phyloP scores from a whole-genome alignment of 805 yeast genomes.

The Starmerella bacillaris region DNA sequence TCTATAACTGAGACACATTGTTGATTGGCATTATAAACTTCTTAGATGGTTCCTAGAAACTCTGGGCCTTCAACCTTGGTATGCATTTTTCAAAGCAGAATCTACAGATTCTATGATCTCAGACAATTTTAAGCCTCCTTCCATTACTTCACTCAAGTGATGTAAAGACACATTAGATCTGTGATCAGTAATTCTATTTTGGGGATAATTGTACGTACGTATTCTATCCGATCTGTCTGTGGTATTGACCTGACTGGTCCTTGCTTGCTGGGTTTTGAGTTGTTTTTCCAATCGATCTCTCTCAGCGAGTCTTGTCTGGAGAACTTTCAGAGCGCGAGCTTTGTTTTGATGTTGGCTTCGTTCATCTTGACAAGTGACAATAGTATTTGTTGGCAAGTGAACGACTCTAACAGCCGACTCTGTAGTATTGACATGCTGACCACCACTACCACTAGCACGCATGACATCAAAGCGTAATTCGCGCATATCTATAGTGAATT shows the following conservation, averaged over 20 bases:
- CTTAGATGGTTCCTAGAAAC: too few relatives aligned
- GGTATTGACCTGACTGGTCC: slow-evolving; percentile 71
- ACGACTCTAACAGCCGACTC: slow-evolving; percentile 91
- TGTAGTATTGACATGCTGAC: slow-evolving; percentile 94
- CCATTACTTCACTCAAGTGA: slow-evolving; percentile 50
- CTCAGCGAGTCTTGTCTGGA: slow-evolving; percentile 74
- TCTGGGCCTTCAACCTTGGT: too few relatives aligned
- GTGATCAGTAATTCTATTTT: slow-evolving; percentile 86
- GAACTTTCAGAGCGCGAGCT: slow-evolving; percentile 72
- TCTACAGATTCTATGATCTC: slow-evolving; percentile 37
- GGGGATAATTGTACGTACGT: slow-evolving; percentile 83
- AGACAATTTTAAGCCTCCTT: slow-evolving; percentile 33
- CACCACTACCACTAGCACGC: slow-evolving; percentile 95
- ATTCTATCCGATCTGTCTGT: slow-evolving; percentile 87
- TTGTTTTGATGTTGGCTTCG: slow-evolving; percentile 87
- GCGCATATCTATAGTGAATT: slow-evolving; percentile 60
- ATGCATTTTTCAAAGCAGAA: too few relatives aligned
- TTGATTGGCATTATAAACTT: too few relatives aligned
- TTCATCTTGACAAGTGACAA: slow-evolving; percentile 83
- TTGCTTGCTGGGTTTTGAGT: slow-evolving; percentile 42
- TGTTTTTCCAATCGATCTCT: slow-evolving; percentile 47
- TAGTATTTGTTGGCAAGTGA: slow-evolving; percentile 79
- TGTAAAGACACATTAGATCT: slow-evolving; percentile 67
- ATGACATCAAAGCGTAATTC: slow-evolving; percentile 90
- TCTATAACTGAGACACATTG: too few relatives aligned